These are phyloP conservation scores for Sarcodon sp. DNA, from an alignment of 768 basidiomycete species.

Conservation along the genomic window DNA sequence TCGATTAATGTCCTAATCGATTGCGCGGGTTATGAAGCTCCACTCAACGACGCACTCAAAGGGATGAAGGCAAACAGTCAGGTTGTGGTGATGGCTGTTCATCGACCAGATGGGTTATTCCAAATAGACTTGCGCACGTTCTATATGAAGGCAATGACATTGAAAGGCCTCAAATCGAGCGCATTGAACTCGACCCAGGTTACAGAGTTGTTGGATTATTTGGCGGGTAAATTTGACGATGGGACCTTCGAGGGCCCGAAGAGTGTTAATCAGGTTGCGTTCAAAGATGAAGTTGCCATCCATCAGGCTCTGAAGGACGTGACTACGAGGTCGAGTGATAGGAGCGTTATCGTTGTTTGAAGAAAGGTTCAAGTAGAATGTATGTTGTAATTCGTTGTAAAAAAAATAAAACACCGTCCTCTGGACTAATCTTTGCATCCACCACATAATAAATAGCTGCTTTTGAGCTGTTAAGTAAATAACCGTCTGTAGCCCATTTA, in stretches of 20 bases:
- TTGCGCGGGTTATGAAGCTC: slow-evolving; percentile 19
- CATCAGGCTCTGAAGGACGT: slow-evolving; percentile 12
- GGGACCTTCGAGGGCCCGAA: slow-evolving; percentile 16
- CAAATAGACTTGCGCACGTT: slow-evolving; percentile 16
- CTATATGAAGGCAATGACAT: slow-evolving; percentile 9
- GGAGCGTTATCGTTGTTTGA: slow-evolving; percentile 11
- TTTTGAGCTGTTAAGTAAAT: no score
- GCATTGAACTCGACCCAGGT: slow-evolving; percentile 11
- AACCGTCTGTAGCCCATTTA: no score
- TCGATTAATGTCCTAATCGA: slow-evolving; percentile 21
- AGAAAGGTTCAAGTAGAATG: no score
- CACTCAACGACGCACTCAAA: slow-evolving; percentile 19
- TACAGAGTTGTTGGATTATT: slow-evolving; percentile 16
- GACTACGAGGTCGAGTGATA: slow-evolving; percentile 15
- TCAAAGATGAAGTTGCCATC: slow-evolving; percentile 11
- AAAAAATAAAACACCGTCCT: no score
- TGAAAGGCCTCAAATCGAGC: slow-evolving; percentile 19
- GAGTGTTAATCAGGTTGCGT: slow-evolving; percentile 10
- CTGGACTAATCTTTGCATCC: no score
- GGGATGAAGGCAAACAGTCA: slow-evolving; percentile 21
- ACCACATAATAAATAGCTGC: no score
- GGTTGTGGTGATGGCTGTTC: slow-evolving; percentile 21
- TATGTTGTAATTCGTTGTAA: no score
- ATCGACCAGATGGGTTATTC: slow-evolving; percentile 18
- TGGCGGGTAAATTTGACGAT: slow-evolving; percentile 17